These are phyloP conservation scores for Aquilaria agallochum DNA, from an alignment of 441 rosid species.

Conservation along the genomic window DNA sequence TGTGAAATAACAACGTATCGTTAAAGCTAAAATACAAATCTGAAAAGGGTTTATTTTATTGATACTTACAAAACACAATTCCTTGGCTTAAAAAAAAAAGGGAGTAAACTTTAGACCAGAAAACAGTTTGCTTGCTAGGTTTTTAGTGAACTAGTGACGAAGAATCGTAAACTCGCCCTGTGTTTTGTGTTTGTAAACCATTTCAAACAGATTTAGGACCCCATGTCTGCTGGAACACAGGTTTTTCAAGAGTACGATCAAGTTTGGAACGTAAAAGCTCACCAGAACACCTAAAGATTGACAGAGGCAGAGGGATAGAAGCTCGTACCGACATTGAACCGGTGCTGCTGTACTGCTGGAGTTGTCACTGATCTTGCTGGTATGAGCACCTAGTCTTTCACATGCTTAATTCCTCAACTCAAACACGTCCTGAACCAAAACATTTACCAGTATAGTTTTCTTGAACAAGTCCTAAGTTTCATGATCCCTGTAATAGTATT, in stretches of 20 bases:
- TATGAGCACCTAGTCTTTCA: background rate
- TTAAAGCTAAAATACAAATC: background rate
- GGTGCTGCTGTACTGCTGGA: slow-evolving; percentile 26
- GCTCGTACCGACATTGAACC: slow-evolving; percentile 53
- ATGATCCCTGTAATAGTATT: background rate
- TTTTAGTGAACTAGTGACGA: background rate
- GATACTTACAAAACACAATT: slow-evolving; percentile 9
- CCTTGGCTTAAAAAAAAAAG: background rate
- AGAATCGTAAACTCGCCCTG: no score
- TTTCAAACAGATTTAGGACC: background rate
- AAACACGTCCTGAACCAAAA: background rate
- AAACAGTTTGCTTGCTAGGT: background rate
- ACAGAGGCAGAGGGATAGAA: slow-evolving; percentile 5
- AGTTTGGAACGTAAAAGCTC: background rate
- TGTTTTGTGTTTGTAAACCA: no score
- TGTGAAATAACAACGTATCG: no score
- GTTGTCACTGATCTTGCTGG: slow-evolving; percentile 1
- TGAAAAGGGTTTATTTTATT: background rate
- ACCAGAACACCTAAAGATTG: slow-evolving; percentile 6
- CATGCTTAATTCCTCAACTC: no score
- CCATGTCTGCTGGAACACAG: no score
- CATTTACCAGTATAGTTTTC: background rate
- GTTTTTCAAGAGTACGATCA: slow-evolving; percentile 8
- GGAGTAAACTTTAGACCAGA: background rate
- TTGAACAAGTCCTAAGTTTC: slow-evolving; percentile 13